Base-by-base conservation (phyloP, 345 rosid genomes). In the Arabis hirsuta region DNA sequence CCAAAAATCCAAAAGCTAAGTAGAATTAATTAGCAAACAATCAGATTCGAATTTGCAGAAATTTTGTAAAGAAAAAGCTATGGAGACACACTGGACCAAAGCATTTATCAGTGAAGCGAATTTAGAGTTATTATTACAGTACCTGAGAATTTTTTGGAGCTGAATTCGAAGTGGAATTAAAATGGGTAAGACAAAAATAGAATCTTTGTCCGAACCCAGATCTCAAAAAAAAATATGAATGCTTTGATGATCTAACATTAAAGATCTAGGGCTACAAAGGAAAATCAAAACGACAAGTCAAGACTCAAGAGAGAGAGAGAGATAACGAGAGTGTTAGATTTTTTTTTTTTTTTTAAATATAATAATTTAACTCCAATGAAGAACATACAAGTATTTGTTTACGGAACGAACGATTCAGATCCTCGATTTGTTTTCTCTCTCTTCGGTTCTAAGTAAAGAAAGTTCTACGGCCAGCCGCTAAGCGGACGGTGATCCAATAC, bases 391-490 rank as follows among this genome's bases (percentile, higher is more conserved):
- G 45, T 65, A 8, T 34, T 45, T 73, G 48, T 72, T 53, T 42
- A 62, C 19, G 1, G 62, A 61, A 71, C 16, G 16, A 41, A 73
- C 69, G 74, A 62, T 56, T 69, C 71, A 64, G 70, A 57, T 62
- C 72, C 62, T 50, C 55, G 80, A 76, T 76, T 65, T 44, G 76
- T 65, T 76, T 76, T 76, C 80, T 76, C 80, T 76, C 68, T 64
- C 80, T 76, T 76, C 9, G 47, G 59, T 64, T 73, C 16, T 6
- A 46, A 55, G 46, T 55, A 14, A 68, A 60, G 62, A 43, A 74
- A 53, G 7, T 5, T 12, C 7, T 16, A 29, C 29, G 20, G 16
- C 16, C 0, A 16, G 16, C 16, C 16, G 16, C 16, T 16, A 16
- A 16, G 0, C 16, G 16, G 16, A 16, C 16, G 16, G 16, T 16